phyloP scores from a whole-genome alignment of 2,329 filamentous ascomycete genomes.

The Lachnellula arida region DNA sequence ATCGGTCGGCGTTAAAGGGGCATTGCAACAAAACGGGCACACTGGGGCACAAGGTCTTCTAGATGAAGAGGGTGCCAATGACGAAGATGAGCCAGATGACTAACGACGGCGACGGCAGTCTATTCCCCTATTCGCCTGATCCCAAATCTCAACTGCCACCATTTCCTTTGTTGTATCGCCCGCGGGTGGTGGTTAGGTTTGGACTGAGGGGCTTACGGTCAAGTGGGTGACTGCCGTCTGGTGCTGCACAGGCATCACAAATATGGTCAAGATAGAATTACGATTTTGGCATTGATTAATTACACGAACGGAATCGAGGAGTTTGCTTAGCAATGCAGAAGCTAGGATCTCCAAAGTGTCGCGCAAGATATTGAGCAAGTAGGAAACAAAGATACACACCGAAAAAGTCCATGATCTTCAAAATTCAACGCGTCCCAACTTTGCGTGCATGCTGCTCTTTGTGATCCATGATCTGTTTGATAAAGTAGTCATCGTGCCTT shows the following conservation, averaged over 20 bases:
- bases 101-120: constrained; percentile 54
- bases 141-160: constrained; percentile 22
- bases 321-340: background rate
- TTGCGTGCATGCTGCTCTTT: background rate
- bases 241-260: constrained; percentile 18
- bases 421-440: constrained; percentile 3
- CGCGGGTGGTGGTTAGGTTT: constrained; percentile 11
- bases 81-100: constrained; percentile 62
- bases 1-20: constrained; percentile 31
- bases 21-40: constrained; percentile 24
- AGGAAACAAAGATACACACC: constrained; percentile 29
- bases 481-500: constrained; percentile 32
- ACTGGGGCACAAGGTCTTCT: constrained; percentile 32
- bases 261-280: constrained; percentile 8
- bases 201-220: constrained; percentile 51
- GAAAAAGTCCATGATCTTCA: constrained; percentile 9
- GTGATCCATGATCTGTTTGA: constrained; percentile 13
- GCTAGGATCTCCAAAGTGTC: background rate
- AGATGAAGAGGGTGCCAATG: constrained; percentile 55
- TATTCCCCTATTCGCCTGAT: constrained; percentile 59
- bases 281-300: constrained; percentile 19
- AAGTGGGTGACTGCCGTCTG: constrained; percentile 58
- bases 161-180: constrained; percentile 17
- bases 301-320: background rate
- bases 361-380: constrained; percentile 11